phyloP scores from a whole-genome alignment of 352 stramenopile genomes.

The Phytophthora macrochlamydospora region DNA sequence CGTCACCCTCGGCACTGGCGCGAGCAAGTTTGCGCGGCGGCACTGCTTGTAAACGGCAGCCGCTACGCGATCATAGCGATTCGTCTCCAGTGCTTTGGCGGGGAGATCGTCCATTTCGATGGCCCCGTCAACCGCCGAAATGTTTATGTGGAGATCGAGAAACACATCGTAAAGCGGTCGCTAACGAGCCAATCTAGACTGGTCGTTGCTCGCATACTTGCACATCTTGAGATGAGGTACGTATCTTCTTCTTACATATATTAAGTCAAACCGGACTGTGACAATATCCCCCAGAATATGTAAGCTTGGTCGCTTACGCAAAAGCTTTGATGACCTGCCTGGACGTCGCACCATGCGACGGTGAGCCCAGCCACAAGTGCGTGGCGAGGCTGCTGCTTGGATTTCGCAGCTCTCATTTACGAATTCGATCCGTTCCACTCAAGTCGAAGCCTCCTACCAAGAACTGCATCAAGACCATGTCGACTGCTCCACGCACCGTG shows the following conservation, averaged over 20 bases:
- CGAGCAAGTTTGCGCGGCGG: background rate
- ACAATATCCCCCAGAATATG: background rate
- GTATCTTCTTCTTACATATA: background rate
- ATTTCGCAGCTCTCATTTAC: background rate
- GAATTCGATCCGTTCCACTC: background rate
- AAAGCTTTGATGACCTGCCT: background rate
- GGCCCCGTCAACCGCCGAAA: background rate
- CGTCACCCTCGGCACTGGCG: background rate
- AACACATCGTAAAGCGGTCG: background rate
- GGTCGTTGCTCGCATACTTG: too few relatives aligned
- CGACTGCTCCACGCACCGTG: constrained; percentile 36
- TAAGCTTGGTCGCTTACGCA: background rate
- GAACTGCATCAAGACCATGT: constrained; percentile 3
- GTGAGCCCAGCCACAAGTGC: background rate
- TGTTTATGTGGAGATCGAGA: background rate
- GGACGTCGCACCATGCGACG: background rate
- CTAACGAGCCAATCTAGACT: background rate
- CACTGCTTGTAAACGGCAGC: background rate
- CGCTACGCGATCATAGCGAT: background rate
- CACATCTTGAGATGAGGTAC: background rate
- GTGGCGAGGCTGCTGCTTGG: background rate
- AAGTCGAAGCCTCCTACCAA: background rate
- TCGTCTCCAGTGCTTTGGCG: background rate
- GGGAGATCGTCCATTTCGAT: too few relatives aligned
- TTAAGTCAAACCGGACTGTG: background rate